Conservation (phyloP, 2,329 filamentous ascomycete species). For the Alternaria arbusti region DNA sequence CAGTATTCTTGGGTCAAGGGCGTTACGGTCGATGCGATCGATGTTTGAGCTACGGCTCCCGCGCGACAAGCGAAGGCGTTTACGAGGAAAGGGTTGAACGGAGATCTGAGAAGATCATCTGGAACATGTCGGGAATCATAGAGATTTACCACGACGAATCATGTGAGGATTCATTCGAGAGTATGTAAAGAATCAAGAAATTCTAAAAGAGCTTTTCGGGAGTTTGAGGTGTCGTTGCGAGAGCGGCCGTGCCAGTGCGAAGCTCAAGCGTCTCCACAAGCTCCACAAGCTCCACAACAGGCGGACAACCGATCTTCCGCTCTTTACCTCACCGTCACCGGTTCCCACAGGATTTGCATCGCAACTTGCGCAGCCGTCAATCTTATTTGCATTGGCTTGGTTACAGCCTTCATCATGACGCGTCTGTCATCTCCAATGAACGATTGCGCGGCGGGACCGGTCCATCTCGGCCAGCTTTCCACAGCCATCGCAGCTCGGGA, state of each 20-base stretch:
- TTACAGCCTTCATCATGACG: background rate
- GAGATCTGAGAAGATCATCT: constrained; percentile 30
- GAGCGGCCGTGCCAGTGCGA: background rate
- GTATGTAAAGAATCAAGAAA: constrained; percentile 18
- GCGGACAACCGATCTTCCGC: background rate
- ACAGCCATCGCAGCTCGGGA: background rate
- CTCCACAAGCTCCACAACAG: constrained; percentile 1
- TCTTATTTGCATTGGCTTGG: background rate
- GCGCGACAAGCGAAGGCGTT: constrained; percentile 35
- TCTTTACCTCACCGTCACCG: background rate
- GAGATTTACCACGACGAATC: constrained; percentile 37
- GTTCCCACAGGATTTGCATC: background rate
- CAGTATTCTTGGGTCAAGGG: constrained; percentile 89
- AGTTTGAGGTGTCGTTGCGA: background rate
- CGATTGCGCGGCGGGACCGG: background rate
- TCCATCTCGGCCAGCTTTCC: background rate
- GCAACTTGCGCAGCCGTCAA: background rate
- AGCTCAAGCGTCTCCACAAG: constrained; percentile 6
- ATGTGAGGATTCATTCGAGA: constrained; percentile 34
- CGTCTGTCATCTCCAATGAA: background rate
- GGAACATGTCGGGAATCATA: constrained; percentile 33
- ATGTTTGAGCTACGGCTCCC: constrained; percentile 65
- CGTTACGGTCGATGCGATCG: constrained; percentile 81
- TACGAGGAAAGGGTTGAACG: constrained; percentile 22
- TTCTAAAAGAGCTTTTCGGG: background rate